Evolutionary conservation across 345 rosid species (phyloP), one percentile per base, ranked within the genome.

Genomic region (Tarenaya hassleriana): DNA sequence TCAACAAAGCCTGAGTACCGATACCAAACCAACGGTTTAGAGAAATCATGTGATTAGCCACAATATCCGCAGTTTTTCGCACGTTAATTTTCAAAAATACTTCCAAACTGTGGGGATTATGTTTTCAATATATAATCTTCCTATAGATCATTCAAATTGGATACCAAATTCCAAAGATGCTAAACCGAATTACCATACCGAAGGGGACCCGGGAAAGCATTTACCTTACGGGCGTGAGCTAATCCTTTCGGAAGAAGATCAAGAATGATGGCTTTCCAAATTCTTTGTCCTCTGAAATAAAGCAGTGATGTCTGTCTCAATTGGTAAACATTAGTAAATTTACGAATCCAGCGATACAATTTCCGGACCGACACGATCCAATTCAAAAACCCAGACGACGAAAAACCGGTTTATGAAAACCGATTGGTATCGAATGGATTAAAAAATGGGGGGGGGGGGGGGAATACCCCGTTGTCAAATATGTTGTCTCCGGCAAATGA

Each of bases 241-340:
- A 92, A 70, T 10, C 98, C 98, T 74, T 77, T 73, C 12, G 94
- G 88, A 7, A 88, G 75, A 73, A 92, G 94, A 60, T 92, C 96
- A 50, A 15, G 77, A 70, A 88, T 80, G 24, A 85, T 79, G 52
- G 96, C 95, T 56, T 78, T 77, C 95, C 94, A 92, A 29, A 87
- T 92, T 59, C 42, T 79, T 58, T 91, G 85, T 46, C 98, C 98
- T 77, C 82, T 87, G 77, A 91, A 91, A 73, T 86, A 80, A 63
- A 91, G 84, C 43, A 77, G 46, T 47, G 94, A 82, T 35, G 83
- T 78, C 97, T 90, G 94, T 72, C 71, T 34, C 5, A 37, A 50
- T 35, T 11, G 10, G 62, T 47, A 0, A 47, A 16, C n/a, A 40
- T 46, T 20, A 67, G 66, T 46, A 1, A 5, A 3, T 15, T 14